These are phyloP conservation scores for Schizochytrium sp. DNA, from an alignment of 108 stramenopile species.

Conservation along the genomic window DNA sequence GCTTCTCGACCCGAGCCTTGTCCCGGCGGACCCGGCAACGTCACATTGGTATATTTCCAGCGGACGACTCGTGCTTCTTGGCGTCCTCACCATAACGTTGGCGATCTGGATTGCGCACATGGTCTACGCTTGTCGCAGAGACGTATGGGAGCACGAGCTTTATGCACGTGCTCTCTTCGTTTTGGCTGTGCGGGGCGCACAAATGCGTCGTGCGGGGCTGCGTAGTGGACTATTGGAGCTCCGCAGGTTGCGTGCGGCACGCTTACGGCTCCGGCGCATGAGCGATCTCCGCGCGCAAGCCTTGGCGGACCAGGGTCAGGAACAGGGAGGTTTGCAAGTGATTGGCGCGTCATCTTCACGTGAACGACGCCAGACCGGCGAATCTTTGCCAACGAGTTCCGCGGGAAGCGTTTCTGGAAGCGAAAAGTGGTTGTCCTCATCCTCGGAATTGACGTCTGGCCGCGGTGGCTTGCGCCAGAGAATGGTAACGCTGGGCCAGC, in stretches of 20 bases:
- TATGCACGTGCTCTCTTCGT: not conserved
- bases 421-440: too few relatives aligned
- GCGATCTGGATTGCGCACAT: not conserved
- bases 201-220: not conserved
- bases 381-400: too few relatives aligned
- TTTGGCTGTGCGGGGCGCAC: not conserved
- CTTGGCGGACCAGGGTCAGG: too few relatives aligned
- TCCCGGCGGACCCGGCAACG: too few relatives aligned
- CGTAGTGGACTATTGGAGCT: not conserved
- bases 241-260: not conserved
- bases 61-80: not conserved
- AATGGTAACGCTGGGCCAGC: not conserved
- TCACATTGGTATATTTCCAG: too few relatives aligned
- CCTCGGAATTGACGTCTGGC: too few relatives aligned
- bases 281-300: not conserved
- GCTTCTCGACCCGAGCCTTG: too few relatives aligned
- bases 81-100: not conserved
- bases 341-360: too few relatives aligned
- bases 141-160: not conserved
- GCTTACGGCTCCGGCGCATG: not conserved
- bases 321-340: too few relatives aligned
- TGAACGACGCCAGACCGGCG: too few relatives aligned
- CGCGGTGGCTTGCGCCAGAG: not conserved
- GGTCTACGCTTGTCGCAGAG: not conserved
- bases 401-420: too few relatives aligned